Evolutionary conservation across 495 filamentous ascomycete species (phyloP).

Genomic region (Parathielavia hyrcaniae): DNA sequence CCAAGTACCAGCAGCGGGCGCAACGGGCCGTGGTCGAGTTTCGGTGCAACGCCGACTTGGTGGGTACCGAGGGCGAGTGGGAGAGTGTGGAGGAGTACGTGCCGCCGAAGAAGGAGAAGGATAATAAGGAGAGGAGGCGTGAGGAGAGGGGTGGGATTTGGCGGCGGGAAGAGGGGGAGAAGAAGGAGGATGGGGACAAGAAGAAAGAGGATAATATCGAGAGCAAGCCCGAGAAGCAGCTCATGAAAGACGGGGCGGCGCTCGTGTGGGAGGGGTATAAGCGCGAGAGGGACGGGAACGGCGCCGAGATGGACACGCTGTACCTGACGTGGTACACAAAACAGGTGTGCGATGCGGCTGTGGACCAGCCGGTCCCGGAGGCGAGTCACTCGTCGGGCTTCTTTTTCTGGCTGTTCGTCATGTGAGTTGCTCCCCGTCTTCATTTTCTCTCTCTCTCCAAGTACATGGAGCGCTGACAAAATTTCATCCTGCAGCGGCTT

Average conservation of each 20-base stretch:
- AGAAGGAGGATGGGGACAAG: constrained; percentile 17
- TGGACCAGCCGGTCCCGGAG: constrained; percentile 35
- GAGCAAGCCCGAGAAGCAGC: constrained; percentile 42
- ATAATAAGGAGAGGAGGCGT: neutral
- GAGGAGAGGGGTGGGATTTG: neutral
- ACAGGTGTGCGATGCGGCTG: constrained; percentile 64
- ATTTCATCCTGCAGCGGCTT: constrained; percentile 56
- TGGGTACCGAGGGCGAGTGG: constrained; percentile 62
- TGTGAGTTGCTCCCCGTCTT: constrained; percentile 65
- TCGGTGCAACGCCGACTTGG: constrained; percentile 61
- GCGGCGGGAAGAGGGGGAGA: constrained; percentile 21
- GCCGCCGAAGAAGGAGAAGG: constrained; percentile 18
- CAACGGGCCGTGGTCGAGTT: constrained; percentile 78
- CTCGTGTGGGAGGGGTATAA: constrained; percentile 68
- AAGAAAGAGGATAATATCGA: constrained; percentile 33
- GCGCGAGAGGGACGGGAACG: constrained; percentile 28
- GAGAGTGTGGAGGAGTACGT: constrained; percentile 43
- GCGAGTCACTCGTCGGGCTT: constrained; percentile 82
- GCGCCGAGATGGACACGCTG: constrained; percentile 48
- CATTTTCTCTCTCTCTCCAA: constrained; percentile 9
- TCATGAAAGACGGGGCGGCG: constrained; percentile 48
- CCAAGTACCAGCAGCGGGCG: constrained; percentile 50
- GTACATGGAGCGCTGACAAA: neutral
- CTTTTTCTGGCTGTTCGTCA: constrained; percentile 94
- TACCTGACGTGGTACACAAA: constrained; percentile 78